These are phyloP conservation scores for Nitzschia sp. DNA, from an alignment of 108 stramenopile species.

Conservation along the genomic window DNA sequence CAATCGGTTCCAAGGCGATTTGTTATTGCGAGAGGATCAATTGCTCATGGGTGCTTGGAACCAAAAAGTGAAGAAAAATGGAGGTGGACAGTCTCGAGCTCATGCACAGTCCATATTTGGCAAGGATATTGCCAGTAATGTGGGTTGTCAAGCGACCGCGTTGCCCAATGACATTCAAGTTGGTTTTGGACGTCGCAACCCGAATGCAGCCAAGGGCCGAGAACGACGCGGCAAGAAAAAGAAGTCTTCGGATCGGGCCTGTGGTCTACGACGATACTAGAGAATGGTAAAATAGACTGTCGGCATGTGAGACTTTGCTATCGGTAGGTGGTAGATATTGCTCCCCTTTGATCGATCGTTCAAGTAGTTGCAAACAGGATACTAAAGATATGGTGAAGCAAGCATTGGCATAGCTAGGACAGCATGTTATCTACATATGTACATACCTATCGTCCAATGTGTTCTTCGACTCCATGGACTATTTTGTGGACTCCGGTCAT, in stretches of 20 bases:
- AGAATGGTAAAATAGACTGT: too few relatives aligned
- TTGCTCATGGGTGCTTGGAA: constrained; percentile 95
- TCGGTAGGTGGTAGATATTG: too few relatives aligned
- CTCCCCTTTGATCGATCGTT: too few relatives aligned
- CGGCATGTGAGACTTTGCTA: too few relatives aligned
- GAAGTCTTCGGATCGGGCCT: constrained; percentile 71
- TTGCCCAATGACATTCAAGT: constrained; percentile 71
- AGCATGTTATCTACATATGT: too few relatives aligned
- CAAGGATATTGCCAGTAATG: constrained; percentile 77
- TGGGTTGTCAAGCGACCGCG: constrained; percentile 65
- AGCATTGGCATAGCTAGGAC: too few relatives aligned
- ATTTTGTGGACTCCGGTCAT: too few relatives aligned
- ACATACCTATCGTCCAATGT: too few relatives aligned
- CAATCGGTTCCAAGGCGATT: constrained; percentile 81
- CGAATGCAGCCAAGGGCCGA: constrained; percentile 88
- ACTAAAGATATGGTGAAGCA: too few relatives aligned
- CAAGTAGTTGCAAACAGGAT: too few relatives aligned
- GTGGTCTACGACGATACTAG: constrained; percentile 86
- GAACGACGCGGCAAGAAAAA: constrained; percentile 96
- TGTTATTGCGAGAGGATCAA: constrained; percentile 97
- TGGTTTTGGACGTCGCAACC: constrained; percentile 91
- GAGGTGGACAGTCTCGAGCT: constrained; percentile 61
- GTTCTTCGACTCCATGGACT: too few relatives aligned
- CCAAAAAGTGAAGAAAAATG: constrained; percentile 85
- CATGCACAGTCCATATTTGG: constrained; percentile 83